Conservation (phyloP, 2,329 filamentous ascomycete species). For the Dothideomycetes sp. region DNA sequence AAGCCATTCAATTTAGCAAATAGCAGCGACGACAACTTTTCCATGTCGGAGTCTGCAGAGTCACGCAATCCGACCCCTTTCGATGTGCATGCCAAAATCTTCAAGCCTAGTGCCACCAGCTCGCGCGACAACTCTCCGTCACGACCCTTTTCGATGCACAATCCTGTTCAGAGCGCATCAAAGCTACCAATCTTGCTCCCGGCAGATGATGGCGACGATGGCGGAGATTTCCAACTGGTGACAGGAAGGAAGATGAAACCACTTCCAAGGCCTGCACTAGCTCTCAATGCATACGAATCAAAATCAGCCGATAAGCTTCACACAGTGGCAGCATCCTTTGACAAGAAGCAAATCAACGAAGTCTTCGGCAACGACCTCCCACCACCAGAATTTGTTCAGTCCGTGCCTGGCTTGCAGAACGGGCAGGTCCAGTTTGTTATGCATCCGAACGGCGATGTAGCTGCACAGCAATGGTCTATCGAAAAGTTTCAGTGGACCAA, state of each 20-base stretch:
- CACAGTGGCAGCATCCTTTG: constrained; percentile 19
- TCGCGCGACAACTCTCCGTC: constrained; percentile 11
- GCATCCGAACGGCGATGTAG: constrained; percentile 36
- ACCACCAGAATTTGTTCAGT: constrained; percentile 26
- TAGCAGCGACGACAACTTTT: constrained; percentile 10
- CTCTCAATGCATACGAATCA: constrained; percentile 17
- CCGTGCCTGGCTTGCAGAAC: constrained; percentile 21
- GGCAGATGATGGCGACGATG: background rate
- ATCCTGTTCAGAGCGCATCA: too few relatives aligned
- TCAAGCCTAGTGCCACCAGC: constrained; percentile 13
- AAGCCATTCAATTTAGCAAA: constrained; percentile 16
- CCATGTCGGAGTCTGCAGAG: constrained; percentile 7
- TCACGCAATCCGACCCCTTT: constrained; percentile 6
- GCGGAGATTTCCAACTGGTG: constrained; percentile 20
- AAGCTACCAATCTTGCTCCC: too few relatives aligned
- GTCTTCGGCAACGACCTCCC: constrained; percentile 32
- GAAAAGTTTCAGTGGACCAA: constrained; percentile 31
- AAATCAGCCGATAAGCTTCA: constrained; percentile 16
- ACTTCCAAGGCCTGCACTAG: constrained; percentile 7
- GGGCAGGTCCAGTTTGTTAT: constrained; percentile 35
- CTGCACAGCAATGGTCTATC: constrained; percentile 35
- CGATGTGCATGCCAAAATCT: constrained; percentile 21
- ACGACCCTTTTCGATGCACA: too few relatives aligned
- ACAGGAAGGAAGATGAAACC: constrained; percentile 14
- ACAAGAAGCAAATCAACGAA: constrained; percentile 21